Evolutionary conservation across 2,329 filamentous ascomycete genomes (phyloP), one percentile per base, ranked within the genome.

Genomic region (Ilyonectria mors-panacis): DNA sequence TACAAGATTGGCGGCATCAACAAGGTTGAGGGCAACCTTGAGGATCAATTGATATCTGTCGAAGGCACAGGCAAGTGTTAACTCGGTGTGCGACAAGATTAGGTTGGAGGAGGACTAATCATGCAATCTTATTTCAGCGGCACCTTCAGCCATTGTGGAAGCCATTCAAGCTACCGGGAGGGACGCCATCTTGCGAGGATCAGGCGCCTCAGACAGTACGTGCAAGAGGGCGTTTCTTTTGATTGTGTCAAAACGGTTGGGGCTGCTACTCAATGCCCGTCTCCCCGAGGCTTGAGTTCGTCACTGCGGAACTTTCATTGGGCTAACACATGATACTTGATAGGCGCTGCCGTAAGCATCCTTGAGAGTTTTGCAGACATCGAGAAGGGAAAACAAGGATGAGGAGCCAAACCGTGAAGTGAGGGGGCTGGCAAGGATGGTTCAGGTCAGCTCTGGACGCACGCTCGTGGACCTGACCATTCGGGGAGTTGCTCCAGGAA

Each of bases 171-270:
- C 88, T 50, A 98, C 95, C 10, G 96, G 96, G 59, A 90, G 94
- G 77, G 95, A 98, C 88, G 95, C 95, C 51, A 98, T 99, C 77
- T 84, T 99, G 65, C 92, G 96, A 73, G 96, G 96, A 62, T 95
- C 93, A 66, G 96, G 96, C 70, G 88, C 87, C 74, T 92, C 94
- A 78, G 92, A 98, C 82, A 94, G 94, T 95, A 86, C 76, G 91
- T 88, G 68, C 47, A 68, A 59, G 65, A 72, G 26, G n/a, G 12
- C 30, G 17, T 63, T 65, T 37, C 42, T 60, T 57, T 63, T 23
- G 53, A 10, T 56, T 12, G 45, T 28, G 45, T 28, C 35, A 33
- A 30, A 33, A 15, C 17, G 17, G 51, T 55, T 42, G 48, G n/a
- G 28, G 45, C 19, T n/a, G 51, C 23, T 33, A 59, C 55, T 42